A percentile compares a stretch with the other conserved stretches of the same genome.
Conservation (phyloP, 169 alveolate species). For the Neospora caninum region DNA sequence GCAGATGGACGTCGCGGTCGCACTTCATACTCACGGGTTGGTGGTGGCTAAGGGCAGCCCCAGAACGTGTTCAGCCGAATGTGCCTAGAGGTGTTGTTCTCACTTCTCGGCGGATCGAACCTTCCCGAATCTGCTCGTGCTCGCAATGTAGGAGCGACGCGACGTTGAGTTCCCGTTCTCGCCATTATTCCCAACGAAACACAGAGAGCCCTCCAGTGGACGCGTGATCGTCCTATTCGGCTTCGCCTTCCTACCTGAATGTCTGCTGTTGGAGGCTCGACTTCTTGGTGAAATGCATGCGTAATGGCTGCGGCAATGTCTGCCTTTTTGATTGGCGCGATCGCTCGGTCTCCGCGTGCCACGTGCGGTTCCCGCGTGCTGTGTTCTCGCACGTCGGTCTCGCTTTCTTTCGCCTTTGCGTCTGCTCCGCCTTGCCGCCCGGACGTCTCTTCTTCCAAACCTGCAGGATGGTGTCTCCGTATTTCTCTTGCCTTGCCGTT, state of each 20-base stretch:
- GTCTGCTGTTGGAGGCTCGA: constrained; percentile 18
- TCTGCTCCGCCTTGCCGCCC: not conserved
- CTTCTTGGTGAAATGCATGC: not conserved
- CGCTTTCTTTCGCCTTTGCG: not conserved
- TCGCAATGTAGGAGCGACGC: too few relatives aligned
- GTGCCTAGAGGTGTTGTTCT: too few relatives aligned
- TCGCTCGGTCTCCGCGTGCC: not conserved
- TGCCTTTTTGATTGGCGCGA: not conserved
- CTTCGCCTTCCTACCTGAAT: not conserved
- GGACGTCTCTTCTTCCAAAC: not conserved
- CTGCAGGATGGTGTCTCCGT: not conserved
- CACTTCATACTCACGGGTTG: too few relatives aligned
- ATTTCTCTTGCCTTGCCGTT: not conserved
- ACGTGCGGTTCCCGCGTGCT: not conserved
- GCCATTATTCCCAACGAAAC: too few relatives aligned
- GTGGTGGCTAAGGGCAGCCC: too few relatives aligned
- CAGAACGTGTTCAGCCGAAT: too few relatives aligned
- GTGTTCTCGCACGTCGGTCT: not conserved
- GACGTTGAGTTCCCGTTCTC: too few relatives aligned
- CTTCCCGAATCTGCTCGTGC: too few relatives aligned
- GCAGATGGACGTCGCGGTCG: too few relatives aligned
- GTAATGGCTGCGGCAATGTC: not conserved
- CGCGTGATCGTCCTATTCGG: too few relatives aligned
- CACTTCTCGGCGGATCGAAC: too few relatives aligned
- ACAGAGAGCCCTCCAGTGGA: too few relatives aligned